phyloP scores from a whole-genome alignment of 1,284 basidiomycete genomes.

The Fomitopsis schrenkii region DNA sequence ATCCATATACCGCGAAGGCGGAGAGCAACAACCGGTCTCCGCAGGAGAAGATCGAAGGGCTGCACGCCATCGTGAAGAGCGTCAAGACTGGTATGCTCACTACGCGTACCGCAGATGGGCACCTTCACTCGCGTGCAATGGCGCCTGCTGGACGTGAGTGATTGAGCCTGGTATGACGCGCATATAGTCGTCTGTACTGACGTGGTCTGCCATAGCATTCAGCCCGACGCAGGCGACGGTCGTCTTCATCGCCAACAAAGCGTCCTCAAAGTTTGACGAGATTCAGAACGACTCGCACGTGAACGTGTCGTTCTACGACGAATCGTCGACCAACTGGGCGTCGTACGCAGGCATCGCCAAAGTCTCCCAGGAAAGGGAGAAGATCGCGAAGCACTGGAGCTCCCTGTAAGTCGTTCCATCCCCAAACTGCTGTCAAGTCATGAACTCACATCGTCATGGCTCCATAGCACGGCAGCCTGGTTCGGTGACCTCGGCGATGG shows the following conservation, averaged over 20 bases:
- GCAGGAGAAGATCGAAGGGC: conserved; percentile 65
- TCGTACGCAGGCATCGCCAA: conserved; percentile 78
- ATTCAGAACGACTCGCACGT: conserved; percentile 73
- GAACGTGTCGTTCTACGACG: conserved; percentile 79
- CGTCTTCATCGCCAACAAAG: conserved; percentile 76
- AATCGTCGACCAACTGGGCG: conserved; percentile 77
- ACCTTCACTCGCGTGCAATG: conserved; percentile 84
- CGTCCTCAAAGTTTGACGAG: conserved; percentile 74
- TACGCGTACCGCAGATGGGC: conserved; percentile 70
- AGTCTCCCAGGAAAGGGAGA: conserved; percentile 56
- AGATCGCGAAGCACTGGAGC: conserved; percentile 72
- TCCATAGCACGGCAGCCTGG: conserved; percentile 63
- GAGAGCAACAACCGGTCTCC: conserved; percentile 49
- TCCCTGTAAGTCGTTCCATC: conserved; percentile 37
- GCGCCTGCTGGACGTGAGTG: conserved; percentile 56
- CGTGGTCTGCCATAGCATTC: conserved; percentile 32
- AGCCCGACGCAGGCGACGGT: conserved; percentile 48
- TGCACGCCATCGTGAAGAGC: conserved; percentile 57
- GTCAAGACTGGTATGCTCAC: conserved; percentile 78
- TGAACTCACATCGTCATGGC: not conserved
- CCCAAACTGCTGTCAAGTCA: not conserved
- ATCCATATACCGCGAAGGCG: conserved; percentile 63
- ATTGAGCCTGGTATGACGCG: not conserved
- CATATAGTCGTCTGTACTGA: not conserved
- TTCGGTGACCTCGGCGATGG: conserved; percentile 88